These are phyloP conservation scores for Kluyveromyces starmeri DNA, from an alignment of 805 yeast genomes.

Conservation along the genomic window DNA sequence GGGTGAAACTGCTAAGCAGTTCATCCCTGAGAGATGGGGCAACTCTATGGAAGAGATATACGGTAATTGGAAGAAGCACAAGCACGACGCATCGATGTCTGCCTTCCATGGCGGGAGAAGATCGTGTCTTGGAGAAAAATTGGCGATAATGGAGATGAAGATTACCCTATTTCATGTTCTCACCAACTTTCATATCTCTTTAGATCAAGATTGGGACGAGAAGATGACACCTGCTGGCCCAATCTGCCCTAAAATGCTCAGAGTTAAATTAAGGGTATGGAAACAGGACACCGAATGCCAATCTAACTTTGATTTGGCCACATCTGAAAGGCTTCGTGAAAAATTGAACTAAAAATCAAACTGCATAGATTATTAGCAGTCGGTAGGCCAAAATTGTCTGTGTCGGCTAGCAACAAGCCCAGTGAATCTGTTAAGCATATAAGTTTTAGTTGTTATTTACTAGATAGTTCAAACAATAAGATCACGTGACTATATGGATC, in stretches of 20 bases:
- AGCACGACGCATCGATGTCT: constrained; percentile 38
- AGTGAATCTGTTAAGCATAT: no score
- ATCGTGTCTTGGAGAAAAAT: constrained; percentile 53
- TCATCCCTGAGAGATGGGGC: constrained; percentile 49
- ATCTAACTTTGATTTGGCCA: no score
- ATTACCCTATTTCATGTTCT: constrained; percentile 33
- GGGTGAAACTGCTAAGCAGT: constrained; percentile 37
- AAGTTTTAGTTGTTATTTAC: no score
- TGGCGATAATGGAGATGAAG: constrained; percentile 41
- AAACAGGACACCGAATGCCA: no score
- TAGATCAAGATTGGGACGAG: constrained; percentile 40
- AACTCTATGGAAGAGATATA: constrained; percentile 29
- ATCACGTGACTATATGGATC: no score
- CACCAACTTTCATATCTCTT: constrained; percentile 27
- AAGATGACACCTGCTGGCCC: constrained; percentile 53
- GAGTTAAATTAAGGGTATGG: constrained; percentile 16
- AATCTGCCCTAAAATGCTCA: constrained; percentile 37
- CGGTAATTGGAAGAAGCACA: constrained; percentile 34
- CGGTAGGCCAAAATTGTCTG: no score
- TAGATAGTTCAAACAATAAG: no score
- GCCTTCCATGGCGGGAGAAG: constrained; percentile 53
- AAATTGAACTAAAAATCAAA: no score
- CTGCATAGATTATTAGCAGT: no score
- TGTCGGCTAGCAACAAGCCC: no score
- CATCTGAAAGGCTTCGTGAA: no score